These are phyloP conservation scores for Sugiyamaella grinbergsii DNA, from an alignment of 1,139 yeast species.

Conservation along the genomic window DNA sequence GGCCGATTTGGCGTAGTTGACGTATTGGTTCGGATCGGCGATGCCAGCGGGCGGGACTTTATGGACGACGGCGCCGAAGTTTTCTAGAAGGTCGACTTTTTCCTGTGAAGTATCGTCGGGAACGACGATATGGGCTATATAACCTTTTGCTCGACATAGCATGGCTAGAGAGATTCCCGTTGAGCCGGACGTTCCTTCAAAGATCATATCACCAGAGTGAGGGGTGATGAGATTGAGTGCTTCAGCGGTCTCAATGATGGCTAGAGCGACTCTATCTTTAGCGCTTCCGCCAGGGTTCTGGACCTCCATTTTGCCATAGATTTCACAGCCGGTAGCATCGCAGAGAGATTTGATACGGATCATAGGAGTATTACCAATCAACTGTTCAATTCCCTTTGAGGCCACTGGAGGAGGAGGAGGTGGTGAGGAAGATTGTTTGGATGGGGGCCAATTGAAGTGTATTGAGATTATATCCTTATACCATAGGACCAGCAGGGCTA, in stretches of 20 bases:
- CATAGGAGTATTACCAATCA: slow-evolving; percentile 90
- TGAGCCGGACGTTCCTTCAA: slow-evolving; percentile 95
- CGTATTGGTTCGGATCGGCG: slow-evolving; percentile 91
- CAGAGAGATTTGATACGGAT: slow-evolving; percentile 79
- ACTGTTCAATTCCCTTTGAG: slow-evolving; percentile 52
- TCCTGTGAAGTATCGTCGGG: slow-evolving; percentile 93
- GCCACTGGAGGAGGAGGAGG: slow-evolving; percentile 1
- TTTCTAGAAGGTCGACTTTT: slow-evolving; percentile 66
- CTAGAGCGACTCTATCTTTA: slow-evolving; percentile 89
- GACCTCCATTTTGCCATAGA: slow-evolving; percentile 84
- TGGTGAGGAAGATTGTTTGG: not conserved
- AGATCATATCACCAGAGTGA: slow-evolving; percentile 63
- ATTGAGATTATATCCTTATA: slow-evolving; percentile 1
- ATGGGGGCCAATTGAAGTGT: not conserved
- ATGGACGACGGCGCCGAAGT: slow-evolving; percentile 83
- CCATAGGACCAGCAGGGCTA: not conserved
- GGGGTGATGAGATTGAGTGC: slow-evolving; percentile 58
- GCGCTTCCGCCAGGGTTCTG: slow-evolving; percentile 95
- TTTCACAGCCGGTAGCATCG: slow-evolving; percentile 71
- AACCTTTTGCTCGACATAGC: slow-evolving; percentile 84
- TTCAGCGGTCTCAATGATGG: slow-evolving; percentile 75
- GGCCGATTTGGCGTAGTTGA: slow-evolving; percentile 75
- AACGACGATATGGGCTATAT: slow-evolving; percentile 85
- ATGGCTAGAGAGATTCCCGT: slow-evolving; percentile 94
- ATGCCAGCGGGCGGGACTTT: slow-evolving; percentile 94